A percentile compares a stretch with the other conserved stretches of the same genome.
Evolutionary conservation across 345 rosid species (phyloP).

Genomic region (Erysimum cheiranthoides): DNA sequence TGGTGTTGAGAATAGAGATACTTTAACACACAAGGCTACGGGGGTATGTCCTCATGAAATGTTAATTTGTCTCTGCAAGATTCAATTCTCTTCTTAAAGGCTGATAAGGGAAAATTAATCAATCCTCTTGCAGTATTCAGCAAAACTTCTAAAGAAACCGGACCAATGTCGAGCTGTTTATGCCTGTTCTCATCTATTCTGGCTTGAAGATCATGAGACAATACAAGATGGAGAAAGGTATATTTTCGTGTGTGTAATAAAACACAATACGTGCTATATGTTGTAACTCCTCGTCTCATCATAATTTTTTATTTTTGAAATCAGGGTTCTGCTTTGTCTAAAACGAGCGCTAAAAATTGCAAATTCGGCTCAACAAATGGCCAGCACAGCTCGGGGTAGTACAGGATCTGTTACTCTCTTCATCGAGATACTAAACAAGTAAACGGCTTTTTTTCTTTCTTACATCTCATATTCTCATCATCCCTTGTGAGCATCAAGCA

Average conservation of each 20-base stretch:
- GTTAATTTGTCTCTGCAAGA: slow-evolving; percentile 11
- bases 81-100: slow-evolving; percentile 21
- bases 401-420: slow-evolving; percentile 80
- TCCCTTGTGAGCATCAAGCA: not conserved
- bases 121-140: slow-evolving; percentile 77
- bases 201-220: slow-evolving; percentile 91
- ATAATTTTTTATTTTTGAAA: not conserved
- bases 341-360: slow-evolving; percentile 97
- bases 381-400: slow-evolving; percentile 74
- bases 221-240: slow-evolving; percentile 97
- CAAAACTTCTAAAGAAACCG: slow-evolving; percentile 96
- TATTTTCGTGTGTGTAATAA: not conserved
- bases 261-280: not conserved
- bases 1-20: slow-evolving; percentile 98
- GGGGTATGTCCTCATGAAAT: slow-evolving; percentile 68
- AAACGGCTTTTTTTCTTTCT: slow-evolving; percentile 20
- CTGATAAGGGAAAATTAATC: slow-evolving; percentile 36
- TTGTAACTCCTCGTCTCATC: slow-evolving; percentile 20
- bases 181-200: slow-evolving; percentile 93
- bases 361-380: slow-evolving; percentile 93
- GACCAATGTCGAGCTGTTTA: slow-evolving; percentile 99
- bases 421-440: slow-evolving; percentile 97
- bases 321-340: slow-evolving; percentile 88
- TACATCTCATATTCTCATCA: not conserved
- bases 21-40: slow-evolving; percentile 90